A percentile compares a stretch with the other conserved stretches of the same genome.
Evolutionary conservation across 2,329 filamentous ascomycete species (phyloP).

Genomic region (Fusarium aywerte): DNA sequence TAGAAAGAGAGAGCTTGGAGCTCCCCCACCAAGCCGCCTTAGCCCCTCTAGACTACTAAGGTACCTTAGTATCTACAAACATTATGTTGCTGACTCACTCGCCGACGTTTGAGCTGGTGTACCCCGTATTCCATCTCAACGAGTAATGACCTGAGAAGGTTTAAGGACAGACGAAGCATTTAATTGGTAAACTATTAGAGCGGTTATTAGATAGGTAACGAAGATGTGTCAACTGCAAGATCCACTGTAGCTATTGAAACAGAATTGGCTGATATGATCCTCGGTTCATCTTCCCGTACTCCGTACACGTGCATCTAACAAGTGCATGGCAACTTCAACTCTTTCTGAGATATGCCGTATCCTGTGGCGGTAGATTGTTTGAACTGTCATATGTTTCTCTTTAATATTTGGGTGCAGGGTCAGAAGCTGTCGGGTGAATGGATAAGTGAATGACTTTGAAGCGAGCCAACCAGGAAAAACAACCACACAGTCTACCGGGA

Average conservation of each 20-base stretch:
- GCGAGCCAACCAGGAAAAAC: slow-evolving; percentile 23
- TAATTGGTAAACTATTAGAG: not conserved
- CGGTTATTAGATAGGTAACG: not conserved
- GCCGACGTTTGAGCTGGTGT: slow-evolving; percentile 14
- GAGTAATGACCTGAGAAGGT: not conserved
- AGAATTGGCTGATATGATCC: not conserved
- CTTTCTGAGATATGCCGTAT: not conserved
- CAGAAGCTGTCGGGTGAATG: slow-evolving; percentile 28
- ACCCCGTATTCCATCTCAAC: not conserved
- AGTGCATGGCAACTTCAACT: not conserved
- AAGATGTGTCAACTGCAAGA: not conserved
- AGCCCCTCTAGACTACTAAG: slow-evolving; percentile 39
- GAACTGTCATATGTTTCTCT: not conserved
- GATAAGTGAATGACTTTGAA: slow-evolving; percentile 20
- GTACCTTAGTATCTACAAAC: too few species aligned
- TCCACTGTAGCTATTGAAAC: not conserved
- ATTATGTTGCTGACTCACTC: slow-evolving; percentile 37
- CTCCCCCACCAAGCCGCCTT: slow-evolving; percentile 33
- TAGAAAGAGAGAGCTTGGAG: slow-evolving; percentile 34
- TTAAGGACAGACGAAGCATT: not conserved
- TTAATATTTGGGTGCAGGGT: not conserved
- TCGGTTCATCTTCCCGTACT: not conserved
- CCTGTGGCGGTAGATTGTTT: not conserved
- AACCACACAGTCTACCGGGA: not conserved
- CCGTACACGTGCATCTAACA: not conserved